Base-by-base conservation (phyloP, 495 filamentous ascomycete species). In the Aspergillus nanangensis region DNA sequence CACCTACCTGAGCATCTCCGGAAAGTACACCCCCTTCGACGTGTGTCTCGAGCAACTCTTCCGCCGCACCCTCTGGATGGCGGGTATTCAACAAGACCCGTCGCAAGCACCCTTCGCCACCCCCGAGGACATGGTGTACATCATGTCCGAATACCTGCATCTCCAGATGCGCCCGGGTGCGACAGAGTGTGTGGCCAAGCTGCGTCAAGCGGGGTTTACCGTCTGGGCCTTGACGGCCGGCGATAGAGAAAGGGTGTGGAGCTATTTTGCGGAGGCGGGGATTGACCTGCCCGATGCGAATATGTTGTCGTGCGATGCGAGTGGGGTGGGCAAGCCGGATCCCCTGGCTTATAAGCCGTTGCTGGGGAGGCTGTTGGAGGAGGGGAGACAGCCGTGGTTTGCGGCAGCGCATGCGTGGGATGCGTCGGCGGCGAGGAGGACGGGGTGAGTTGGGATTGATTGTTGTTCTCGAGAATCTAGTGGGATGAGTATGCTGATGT, bases 141-240 rank as follows among this genome's bases (percentile, higher is more conserved):
- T 60, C 8, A 62, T 60, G 55, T 14, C 38, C 8, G 58, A 47
- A 17, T 71, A 66, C 38, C 33, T 45, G 8, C 34, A 47, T 8
- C 50, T 72, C 8, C 51, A 56, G 0, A 23, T 66, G 45, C 51
- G 69, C 1, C 56, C 60, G 5, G 69, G 60, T 10, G 54, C 55
- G 0, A 52, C 35, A 7, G 62, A 72, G 36, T 66, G 61, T 39
- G 49, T 72, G 1, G 27, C 57, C 19, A 67, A 62, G 51, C 56
- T 74, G 2, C 57, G 61, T 4, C 49, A 65, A 41, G 62, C 54
- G 1, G 67, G 67, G 7, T 74, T 72, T 24, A 70, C 57, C 1
- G 56, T 71, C 3, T 74, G 70, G 70, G 60, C 56, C 1, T 61
- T 74, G 9, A 74, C 70, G 4, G 64, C 69, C 0, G 69, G 60